Base-by-base conservation (phyloP, 2,329 filamentous ascomycete species). In the Aureobasidium namibiae region DNA sequence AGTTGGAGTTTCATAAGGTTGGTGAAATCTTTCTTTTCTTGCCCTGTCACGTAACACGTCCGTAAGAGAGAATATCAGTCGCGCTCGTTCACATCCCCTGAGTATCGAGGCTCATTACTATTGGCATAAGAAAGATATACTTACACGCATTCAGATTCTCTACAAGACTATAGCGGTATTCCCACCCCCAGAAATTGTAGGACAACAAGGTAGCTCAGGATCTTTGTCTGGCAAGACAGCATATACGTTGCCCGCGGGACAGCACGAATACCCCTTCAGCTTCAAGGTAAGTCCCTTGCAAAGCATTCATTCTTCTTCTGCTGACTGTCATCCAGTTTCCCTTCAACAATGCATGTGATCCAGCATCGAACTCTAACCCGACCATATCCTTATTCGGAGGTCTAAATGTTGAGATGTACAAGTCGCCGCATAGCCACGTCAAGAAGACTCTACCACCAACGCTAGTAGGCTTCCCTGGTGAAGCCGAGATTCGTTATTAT, bases 401-500 rank as follows among this genome's bases (percentile, higher is more conserved):
- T 31, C 67, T 75, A 39, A 70, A 72, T n/a, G 66, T 77, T 53
- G 76, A 79, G 44, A 68, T 80, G 33, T 75, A 76, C 21, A 74
- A 72, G 63, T 71, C 75, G 4, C 73, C 77, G 2, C 72, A 74
- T 44, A 76, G 75, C 48, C 94, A 99, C 75, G 84, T 94, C 63
- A 94, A 88, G 68, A 85, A 85, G 65, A 95, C 92, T 0, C 78
- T 99, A 11, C 94, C 94, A 5, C 94, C 94, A 0, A 95, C 91
- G 4, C 76, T 97, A 57, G 89, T 82, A n/a, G 90, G 90, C 3
- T 92, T 94, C 65, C 89, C 90, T 0, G 87, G 87, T 33, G 85
- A 92, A 72, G 92, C 92, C 23, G 91, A 96, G 73, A 92, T 97
- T 61, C 83, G 86, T 65, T 99, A 99, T 74, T 99, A 89, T 70